Conservation (phyloP, 352 stramenopile genomes). For the Phytophthora lateralis region DNA sequence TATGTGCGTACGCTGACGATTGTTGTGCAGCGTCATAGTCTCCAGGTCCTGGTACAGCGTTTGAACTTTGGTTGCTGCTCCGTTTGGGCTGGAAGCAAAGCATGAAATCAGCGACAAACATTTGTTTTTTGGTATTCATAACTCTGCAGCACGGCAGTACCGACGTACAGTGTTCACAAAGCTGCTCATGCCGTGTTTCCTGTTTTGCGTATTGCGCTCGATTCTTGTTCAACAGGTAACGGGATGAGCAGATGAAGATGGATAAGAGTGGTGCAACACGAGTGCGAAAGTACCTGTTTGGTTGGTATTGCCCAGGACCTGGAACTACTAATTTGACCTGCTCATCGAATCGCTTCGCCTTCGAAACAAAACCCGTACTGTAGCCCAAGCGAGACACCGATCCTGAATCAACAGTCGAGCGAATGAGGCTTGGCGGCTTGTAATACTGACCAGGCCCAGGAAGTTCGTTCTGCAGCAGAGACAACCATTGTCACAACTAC, state of each 20-base stretch:
- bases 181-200: constrained; percentile 69
- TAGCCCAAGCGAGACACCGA: constrained; percentile 79
- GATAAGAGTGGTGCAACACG: neutral
- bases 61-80: constrained; percentile 38
- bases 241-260: neutral
- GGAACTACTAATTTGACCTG: constrained; percentile 51
- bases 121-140: too few relatives aligned
- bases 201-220: constrained; percentile 59
- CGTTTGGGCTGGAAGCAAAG: constrained; percentile 29
- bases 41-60: constrained; percentile 43
- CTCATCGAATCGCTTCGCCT: constrained; percentile 74
- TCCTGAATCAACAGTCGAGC: constrained; percentile 64
- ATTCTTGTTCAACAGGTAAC: constrained; percentile 22
- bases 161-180: constrained; percentile 60
- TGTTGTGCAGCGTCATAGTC: constrained; percentile 59
- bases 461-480: constrained; percentile 60
- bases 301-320: constrained; percentile 70
- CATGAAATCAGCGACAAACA: constrained; percentile 1
- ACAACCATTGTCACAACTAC: neutral
- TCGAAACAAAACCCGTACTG: constrained; percentile 80
- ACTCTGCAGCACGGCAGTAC: neutral
- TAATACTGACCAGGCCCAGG: constrained; percentile 77
- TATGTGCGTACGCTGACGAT: constrained; percentile 49
- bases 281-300: constrained; percentile 39
- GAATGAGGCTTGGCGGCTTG: constrained; percentile 61